phyloP scores from a whole-genome alignment of 2,329 filamentous ascomycete genomes.

The Colletotrichum incanum region DNA sequence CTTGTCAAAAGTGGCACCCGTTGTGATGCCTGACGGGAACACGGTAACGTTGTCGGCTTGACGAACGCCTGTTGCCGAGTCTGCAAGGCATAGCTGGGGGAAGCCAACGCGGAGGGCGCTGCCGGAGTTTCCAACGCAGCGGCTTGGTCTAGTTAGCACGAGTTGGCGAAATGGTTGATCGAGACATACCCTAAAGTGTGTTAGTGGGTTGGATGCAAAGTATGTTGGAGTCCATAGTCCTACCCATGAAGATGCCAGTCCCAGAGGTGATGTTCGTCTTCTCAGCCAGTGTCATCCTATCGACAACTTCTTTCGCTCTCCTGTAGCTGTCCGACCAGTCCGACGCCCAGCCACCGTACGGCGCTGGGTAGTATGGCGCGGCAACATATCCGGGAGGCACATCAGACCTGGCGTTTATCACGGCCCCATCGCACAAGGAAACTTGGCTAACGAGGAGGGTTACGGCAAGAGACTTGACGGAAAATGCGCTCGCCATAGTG shows the following conservation, averaged over 20 bases:
- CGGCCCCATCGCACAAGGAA: slow-evolving; percentile 26
- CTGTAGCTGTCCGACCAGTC: slow-evolving; percentile 80
- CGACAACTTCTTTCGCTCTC: slow-evolving; percentile 78
- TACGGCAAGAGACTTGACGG: slow-evolving; percentile 28
- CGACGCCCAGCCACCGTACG: slow-evolving; percentile 78
- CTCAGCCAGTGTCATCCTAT: slow-evolving; percentile 84
- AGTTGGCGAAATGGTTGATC: background rate
- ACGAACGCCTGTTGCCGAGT: slow-evolving; percentile 80
- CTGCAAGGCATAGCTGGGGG: slow-evolving; percentile 80
- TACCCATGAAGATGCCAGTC: slow-evolving; percentile 80
- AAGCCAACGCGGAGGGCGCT: slow-evolving; percentile 80
- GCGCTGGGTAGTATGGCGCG: slow-evolving; percentile 80
- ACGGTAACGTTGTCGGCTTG: slow-evolving; percentile 82
- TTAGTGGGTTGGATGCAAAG: slow-evolving; percentile 29
- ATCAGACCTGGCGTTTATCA: slow-evolving; percentile 26
- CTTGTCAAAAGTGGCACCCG: slow-evolving; percentile 83
- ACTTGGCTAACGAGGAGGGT: slow-evolving; percentile 32
- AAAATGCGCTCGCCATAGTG: slow-evolving; percentile 20
- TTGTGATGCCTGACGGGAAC: slow-evolving; percentile 85
- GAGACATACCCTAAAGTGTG: slow-evolving; percentile 45
- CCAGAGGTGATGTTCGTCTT: slow-evolving; percentile 85
- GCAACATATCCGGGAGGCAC: slow-evolving; percentile 56
- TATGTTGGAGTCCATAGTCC: slow-evolving; percentile 22
- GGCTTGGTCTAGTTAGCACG: slow-evolving; percentile 54
- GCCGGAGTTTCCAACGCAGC: slow-evolving; percentile 84